These are phyloP conservation scores for Phialemoniopsis sp. DNA, from an alignment of 2,329 filamentous ascomycete species.

Conservation along the genomic window DNA sequence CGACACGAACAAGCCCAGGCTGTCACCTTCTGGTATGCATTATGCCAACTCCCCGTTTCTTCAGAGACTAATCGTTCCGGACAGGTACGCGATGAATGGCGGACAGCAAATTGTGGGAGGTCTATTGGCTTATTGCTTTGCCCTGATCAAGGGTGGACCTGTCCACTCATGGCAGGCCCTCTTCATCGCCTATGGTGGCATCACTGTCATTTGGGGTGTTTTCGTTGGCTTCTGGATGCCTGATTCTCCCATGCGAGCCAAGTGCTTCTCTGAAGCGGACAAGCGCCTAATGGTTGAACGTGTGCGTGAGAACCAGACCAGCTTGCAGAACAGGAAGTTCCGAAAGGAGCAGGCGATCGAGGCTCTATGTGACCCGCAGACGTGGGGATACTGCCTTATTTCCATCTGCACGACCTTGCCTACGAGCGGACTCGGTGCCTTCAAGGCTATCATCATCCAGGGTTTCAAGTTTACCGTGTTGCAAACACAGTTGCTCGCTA, in stretches of 20 bases:
- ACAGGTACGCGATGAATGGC: slow-evolving; percentile 59
- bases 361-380: slow-evolving; percentile 46
- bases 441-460: slow-evolving; percentile 24
- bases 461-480: slow-evolving; percentile 18
- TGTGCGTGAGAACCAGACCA: slow-evolving; percentile 25
- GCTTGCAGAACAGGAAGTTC: slow-evolving; percentile 34
- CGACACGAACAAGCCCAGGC: slow-evolving; percentile 48
- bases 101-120: slow-evolving; percentile 56
- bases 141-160: slow-evolving; percentile 21
- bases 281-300: slow-evolving; percentile 34
- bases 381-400: slow-evolving; percentile 16
- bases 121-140: slow-evolving; percentile 45
- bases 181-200: slow-evolving; percentile 38
- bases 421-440: slow-evolving; percentile 28
- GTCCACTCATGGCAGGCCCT: slow-evolving; percentile 37
- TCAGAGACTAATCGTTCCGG: too few relatives aligned
- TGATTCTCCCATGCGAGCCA: slow-evolving; percentile 44
- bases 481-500: slow-evolving; percentile 21
- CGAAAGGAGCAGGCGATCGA: slow-evolving; percentile 49
- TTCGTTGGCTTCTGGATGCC: slow-evolving; percentile 34
- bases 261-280: slow-evolving; percentile 39
- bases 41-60: too few relatives aligned
- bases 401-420: slow-evolving; percentile 18
- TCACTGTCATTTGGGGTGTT: slow-evolving; percentile 37
- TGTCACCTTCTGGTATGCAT: slow-evolving; percentile 52